Base-by-base conservation (phyloP, 2,329 filamentous ascomycete species). In the Gremmenia infestans region DNA sequence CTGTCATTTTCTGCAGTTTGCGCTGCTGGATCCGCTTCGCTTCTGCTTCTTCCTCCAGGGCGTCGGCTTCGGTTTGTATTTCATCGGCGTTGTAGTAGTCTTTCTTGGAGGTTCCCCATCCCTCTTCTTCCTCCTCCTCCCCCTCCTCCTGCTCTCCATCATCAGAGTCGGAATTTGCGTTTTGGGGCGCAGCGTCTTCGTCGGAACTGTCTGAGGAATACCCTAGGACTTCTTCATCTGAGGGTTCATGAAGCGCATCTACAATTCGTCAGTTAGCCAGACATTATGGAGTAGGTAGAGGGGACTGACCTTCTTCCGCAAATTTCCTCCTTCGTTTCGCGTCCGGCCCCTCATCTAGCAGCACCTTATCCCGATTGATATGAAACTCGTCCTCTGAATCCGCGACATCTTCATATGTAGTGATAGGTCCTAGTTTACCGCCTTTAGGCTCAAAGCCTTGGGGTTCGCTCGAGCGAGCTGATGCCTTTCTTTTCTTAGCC, bases 321-420 rank as follows among this genome's bases (percentile, higher is more conserved):
- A 80, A 73, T 64, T 85, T 87, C 65, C 87, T 84, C 67, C 86
- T 80, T 62, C 89, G 85, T 76, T 97, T 97, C 32, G 85, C 85
- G 40, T 83, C 81, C 14, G 87, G 89, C 36, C 81, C 87, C 63
- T 96, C 91, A 32, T 96, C 90, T 39, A 99, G 80, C 67, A 93
- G 73, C 60, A 99, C 85, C 68, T 89, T 87, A 73, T 99, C 94
- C 62, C 88, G 83, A 61, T 92, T 87, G 57, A 92, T 78, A 67
- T 93, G 90, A 71, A 96, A 96, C 70, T 96, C 91, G 72, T 99
- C 94, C 71, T 96, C 91, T 1, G 91, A 95, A 71, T 97, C 87
- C 62, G 92, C 90, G 65, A 99, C 87, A 73, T 96, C 91, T 72
- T 93, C 86, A 72, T 81, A 93, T 2, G 82, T 86, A 3, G 62